phyloP scores from a whole-genome alignment of 441 rosid genomes.

The Manihot esculenta region DNA sequence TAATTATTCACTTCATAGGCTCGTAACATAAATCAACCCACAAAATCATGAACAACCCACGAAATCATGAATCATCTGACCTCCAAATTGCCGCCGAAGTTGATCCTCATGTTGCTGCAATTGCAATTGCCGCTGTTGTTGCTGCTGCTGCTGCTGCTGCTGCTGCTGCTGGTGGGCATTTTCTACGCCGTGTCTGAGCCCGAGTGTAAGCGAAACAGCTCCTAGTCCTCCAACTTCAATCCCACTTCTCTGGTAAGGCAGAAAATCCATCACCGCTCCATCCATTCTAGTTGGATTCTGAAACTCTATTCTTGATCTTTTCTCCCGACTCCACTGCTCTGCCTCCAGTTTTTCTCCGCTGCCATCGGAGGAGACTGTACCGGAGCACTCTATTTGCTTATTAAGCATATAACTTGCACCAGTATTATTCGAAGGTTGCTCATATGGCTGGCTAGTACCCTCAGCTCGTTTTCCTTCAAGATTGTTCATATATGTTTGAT shows the following conservation, averaged over 20 bases:
- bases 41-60: conserved; percentile 58
- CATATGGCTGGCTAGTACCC: conserved; percentile 24
- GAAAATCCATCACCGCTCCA: conserved; percentile 40
- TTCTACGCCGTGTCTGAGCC: conserved; percentile 53
- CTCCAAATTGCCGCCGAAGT: conserved; percentile 44
- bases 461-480: conserved; percentile 26
- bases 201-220: conserved; percentile 59
- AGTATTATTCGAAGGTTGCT: conserved; percentile 24
- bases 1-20: background rate
- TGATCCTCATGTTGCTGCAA: conserved; percentile 37
- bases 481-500: conserved; percentile 22
- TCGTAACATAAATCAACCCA: conserved; percentile 29
- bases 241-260: conserved; percentile 42
- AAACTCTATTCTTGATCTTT: conserved; percentile 41
- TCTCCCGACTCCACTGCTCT: conserved; percentile 45
- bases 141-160: conserved; percentile 35
- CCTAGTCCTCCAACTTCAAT: conserved; percentile 42
- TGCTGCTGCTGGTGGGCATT: conserved; percentile 41
- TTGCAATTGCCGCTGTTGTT: conserved; percentile 37
- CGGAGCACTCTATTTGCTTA: conserved; percentile 29
- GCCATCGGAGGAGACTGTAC: conserved; percentile 22
- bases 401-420: conserved; percentile 20
- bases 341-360: conserved; percentile 18
- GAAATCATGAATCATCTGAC: conserved; percentile 54
- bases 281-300: conserved; percentile 37